Base-by-base conservation (phyloP, 75 land plant species). In the Larix kaempferi region DNA sequence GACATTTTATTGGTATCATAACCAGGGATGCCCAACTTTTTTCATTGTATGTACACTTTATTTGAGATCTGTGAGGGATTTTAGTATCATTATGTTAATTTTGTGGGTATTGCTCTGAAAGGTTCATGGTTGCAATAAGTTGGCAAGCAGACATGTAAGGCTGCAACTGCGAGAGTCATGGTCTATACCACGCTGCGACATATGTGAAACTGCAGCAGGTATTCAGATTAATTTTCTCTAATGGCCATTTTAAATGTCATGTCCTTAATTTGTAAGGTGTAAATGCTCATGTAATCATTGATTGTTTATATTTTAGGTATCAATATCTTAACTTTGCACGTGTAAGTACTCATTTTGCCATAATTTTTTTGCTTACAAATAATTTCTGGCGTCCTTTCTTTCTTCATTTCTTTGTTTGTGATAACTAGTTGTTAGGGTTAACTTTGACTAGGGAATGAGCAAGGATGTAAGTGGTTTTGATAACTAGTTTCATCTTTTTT, bases 161-260 rank as follows among this genome's bases (percentile, higher is more conserved):
- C 94, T 95, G 49, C 87, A 88, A 73, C 89, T 95, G 57, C 87
- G 91, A 65, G 90, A 91, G 39, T 90, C 98, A 2, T 85, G 91
- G 81, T 92, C 84, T 71, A 88, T 88, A 27, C 88, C 91, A 55
- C 90, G 91, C 26, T 95, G 98, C 77, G 98, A 95, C 74, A 95
- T 95, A 75, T 95, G 98, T 78, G 97, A 95, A 80, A 95, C 83
- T 86, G 97, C 91, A 44, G 92, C 97, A 74, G 98, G 97, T 94
- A 89, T 76, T 76, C 33, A n/a, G 4, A 52, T 73, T 39, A 39
- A 73, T 39, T 29, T 14, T 19, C 62, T 63, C 13, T 63, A 63
- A 37, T 26, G 1, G 25, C 37, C 19, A 26, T 63, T 15, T 22
- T 27, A 33, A 35, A 63, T 63, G 15, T 63, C 29, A 29, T 15